A percentile compares a stretch with the other conserved stretches of the same genome.
phyloP scores from a whole-genome alignment of 768 basidiomycete species.

The Leccinum fibrillosum region DNA sequence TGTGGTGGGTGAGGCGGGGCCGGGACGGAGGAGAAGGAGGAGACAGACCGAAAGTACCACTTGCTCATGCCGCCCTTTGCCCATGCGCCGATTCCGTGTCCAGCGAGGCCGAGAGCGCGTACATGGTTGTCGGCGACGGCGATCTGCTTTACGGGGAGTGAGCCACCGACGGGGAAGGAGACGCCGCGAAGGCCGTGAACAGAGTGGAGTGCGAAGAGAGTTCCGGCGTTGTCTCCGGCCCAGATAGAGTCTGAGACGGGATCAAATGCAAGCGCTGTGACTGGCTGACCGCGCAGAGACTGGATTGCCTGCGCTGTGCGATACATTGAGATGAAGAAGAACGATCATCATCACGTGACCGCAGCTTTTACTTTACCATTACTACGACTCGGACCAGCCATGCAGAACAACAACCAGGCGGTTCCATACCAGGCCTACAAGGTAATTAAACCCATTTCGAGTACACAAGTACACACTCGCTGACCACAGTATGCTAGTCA shows the following conservation, averaged over 20 bases:
- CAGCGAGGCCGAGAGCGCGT: conserved; percentile 55
- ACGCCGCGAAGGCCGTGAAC: conserved; percentile 64
- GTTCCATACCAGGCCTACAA: conserved; percentile 52
- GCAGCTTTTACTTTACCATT: background rate
- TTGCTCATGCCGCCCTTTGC: conserved; percentile 81
- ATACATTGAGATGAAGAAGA: conserved; percentile 16
- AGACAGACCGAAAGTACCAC: conserved; percentile 64
- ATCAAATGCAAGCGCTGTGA: conserved; percentile 84
- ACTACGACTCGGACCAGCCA: background rate
- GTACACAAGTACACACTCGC: background rate
- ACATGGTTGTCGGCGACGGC: conserved; percentile 78
- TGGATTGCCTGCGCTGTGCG: conserved; percentile 16
- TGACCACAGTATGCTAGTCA: conserved; percentile 31
- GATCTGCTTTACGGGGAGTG: conserved; percentile 70
- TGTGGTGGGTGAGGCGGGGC: conserved; percentile 22
- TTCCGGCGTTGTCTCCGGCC: conserved; percentile 74
- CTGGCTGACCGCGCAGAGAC: conserved; percentile 37
- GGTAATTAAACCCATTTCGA: conserved; percentile 21
- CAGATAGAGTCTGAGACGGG: conserved; percentile 88
- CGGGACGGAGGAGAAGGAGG: background rate
- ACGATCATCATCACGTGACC: conserved; percentile 16
- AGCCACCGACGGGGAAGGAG: conserved; percentile 67
- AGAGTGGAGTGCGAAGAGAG: conserved; percentile 65
- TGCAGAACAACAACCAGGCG: conserved; percentile 16
- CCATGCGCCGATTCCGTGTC: conserved; percentile 75